Evolutionary conservation across 805 yeast species (phyloP).

Genomic region (Yamadazyma sp.): DNA sequence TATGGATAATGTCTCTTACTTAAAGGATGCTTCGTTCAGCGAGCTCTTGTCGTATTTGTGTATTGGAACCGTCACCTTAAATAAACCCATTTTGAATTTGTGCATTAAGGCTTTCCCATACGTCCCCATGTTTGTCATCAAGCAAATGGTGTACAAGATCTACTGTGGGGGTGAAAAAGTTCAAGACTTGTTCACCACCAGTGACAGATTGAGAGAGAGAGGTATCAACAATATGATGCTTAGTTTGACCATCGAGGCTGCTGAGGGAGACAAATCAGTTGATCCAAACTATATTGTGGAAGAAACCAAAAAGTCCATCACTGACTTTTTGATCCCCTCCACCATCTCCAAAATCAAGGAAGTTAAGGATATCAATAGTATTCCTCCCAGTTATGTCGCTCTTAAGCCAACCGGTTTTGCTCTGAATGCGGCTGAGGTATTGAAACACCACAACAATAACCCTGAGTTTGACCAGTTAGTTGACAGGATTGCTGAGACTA

Average conservation of each 20-base stretch:
- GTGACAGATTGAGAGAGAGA: slow-evolving; percentile 60
- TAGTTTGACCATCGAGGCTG: slow-evolving; percentile 90
- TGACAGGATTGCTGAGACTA: slow-evolving; percentile 62
- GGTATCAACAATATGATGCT: slow-evolving; percentile 94
- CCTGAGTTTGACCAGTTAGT: slow-evolving; percentile 58
- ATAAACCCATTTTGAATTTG: slow-evolving; percentile 58
- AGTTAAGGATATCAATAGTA: slow-evolving; percentile 53
- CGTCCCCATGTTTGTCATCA: slow-evolving; percentile 70
- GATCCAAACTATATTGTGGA: slow-evolving; percentile 59
- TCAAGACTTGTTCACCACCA: slow-evolving; percentile 68
- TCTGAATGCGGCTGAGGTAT: slow-evolving; percentile 69
- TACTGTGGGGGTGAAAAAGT: slow-evolving; percentile 90
- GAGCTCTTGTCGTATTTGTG: slow-evolving; percentile 65
- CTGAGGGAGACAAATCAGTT: slow-evolving; percentile 70
- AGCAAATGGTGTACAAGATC: slow-evolving; percentile 70
- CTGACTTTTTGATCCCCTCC: slow-evolving; percentile 68
- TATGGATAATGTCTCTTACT: slow-evolving; percentile 30
- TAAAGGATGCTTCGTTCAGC: slow-evolving; percentile 51
- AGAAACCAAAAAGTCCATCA: slow-evolving; percentile 67
- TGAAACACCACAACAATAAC: slow-evolving; percentile 52
- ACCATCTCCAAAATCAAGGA: slow-evolving; percentile 56
- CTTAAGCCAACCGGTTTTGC: slow-evolving; percentile 91
- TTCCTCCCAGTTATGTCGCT: slow-evolving; percentile 91
- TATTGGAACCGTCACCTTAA: slow-evolving; percentile 68
- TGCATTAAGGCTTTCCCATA: slow-evolving; percentile 70